These are phyloP conservation scores for Melaleuca alternifolia DNA, from an alignment of 345 rosid species.

Conservation along the genomic window DNA sequence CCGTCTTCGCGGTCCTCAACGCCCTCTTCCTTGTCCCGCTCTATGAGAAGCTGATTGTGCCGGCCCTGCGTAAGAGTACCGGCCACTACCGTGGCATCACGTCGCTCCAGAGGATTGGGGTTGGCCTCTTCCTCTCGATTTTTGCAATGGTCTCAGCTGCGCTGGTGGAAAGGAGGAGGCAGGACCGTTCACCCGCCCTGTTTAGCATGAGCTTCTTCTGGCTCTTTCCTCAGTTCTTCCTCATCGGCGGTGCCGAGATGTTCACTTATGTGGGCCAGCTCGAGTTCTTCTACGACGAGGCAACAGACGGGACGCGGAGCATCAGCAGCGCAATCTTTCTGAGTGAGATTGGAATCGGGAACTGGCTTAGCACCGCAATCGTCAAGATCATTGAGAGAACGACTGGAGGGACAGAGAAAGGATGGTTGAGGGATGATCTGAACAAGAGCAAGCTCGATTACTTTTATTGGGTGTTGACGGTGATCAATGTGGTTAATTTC, in stretches of 20 bases:
- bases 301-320: slow-evolving; percentile 50
- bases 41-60: slow-evolving; percentile 31
- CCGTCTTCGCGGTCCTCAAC: slow-evolving; percentile 32
- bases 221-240: slow-evolving; percentile 44
- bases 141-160: slow-evolving; percentile 33
- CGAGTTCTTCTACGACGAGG: slow-evolving; percentile 54
- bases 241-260: slow-evolving; percentile 37
- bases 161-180: slow-evolving; percentile 36
- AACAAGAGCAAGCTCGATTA: slow-evolving; percentile 31
- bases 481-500: slow-evolving; percentile 31
- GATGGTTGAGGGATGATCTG: slow-evolving; percentile 38
- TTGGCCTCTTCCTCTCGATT: slow-evolving; percentile 40
- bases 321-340: slow-evolving; percentile 43
- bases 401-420: slow-evolving; percentile 33
- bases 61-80: slow-evolving; percentile 24
- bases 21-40: slow-evolving; percentile 41
- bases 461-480: slow-evolving; percentile 36
- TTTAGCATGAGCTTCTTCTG: slow-evolving; percentile 34
- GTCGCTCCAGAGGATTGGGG: slow-evolving; percentile 46
- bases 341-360: slow-evolving; percentile 41
- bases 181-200: background rate
- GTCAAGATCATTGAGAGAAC: slow-evolving; percentile 24
- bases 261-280: slow-evolving; percentile 48
- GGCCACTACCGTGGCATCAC: slow-evolving; percentile 47
- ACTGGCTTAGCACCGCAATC: slow-evolving; percentile 31